Conservation (phyloP, 2,329 filamentous ascomycete species). For the Aspergillus thermomutatus region DNA sequence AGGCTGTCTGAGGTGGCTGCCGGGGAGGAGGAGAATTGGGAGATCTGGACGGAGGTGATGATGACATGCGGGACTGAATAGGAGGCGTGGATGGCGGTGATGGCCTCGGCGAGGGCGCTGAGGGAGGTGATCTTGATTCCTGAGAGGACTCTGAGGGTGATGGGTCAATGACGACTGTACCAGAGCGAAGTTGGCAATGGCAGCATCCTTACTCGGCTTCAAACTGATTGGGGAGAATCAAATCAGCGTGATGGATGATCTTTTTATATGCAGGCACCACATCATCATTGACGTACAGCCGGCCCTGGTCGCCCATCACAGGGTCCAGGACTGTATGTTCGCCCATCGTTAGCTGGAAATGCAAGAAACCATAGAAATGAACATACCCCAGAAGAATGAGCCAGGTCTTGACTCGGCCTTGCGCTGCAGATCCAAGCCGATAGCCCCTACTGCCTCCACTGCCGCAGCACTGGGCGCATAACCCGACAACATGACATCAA, state of each 20-base stretch:
- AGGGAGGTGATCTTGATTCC: constrained; percentile 79
- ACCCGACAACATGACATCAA: constrained; percentile 91
- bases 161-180: neutral
- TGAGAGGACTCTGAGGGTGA: constrained; percentile 66
- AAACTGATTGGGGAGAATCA: constrained; percentile 95
- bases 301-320: constrained; percentile 96
- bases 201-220: constrained; percentile 76
- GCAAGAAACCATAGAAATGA: constrained; percentile 14
- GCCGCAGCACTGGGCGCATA: constrained; percentile 87
- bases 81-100: constrained; percentile 70
- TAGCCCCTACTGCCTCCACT: constrained; percentile 78
- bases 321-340: constrained; percentile 71
- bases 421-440: constrained; percentile 74
- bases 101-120: constrained; percentile 66
- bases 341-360: constrained; percentile 2
- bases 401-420: constrained; percentile 63
- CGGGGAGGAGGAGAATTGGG: constrained; percentile 40
- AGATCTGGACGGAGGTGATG: constrained; percentile 81
- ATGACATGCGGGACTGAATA: constrained; percentile 83
- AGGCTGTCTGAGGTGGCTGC: constrained; percentile 47
- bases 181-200: neutral
- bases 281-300: constrained; percentile 85
- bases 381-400: constrained; percentile 78
- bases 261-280: constrained; percentile 87
- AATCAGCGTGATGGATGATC: constrained; percentile 74